phyloP scores from a whole-genome alignment of 805 yeast species.

The Priceomyces castillae region DNA sequence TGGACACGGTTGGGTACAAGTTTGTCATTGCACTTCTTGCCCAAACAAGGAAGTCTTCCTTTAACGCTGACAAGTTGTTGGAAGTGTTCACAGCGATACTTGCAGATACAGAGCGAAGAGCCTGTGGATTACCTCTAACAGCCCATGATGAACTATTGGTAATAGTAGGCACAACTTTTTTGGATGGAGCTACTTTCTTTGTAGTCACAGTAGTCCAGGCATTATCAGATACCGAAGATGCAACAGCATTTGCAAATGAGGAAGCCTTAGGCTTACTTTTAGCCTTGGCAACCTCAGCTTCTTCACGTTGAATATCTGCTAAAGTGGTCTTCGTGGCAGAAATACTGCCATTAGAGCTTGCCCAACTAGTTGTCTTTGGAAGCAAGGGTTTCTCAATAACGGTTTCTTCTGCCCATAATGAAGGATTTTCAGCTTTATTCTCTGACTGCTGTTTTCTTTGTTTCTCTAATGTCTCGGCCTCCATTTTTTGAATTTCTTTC shows the following conservation, averaged over 20 bases:
- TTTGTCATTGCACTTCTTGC: slow-evolving; percentile 63
- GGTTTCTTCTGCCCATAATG: slow-evolving; percentile 22
- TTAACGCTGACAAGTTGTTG: slow-evolving; percentile 23
- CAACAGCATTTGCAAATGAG: slow-evolving; percentile 34
- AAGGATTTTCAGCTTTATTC: slow-evolving; percentile 23
- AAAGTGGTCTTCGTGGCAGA: slow-evolving; percentile 47
- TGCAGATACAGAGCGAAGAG: slow-evolving; percentile 37
- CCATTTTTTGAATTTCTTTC: slow-evolving; percentile 51
- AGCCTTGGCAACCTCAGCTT: slow-evolving; percentile 38
- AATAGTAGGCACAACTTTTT: slow-evolving; percentile 14
- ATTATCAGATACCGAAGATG: slow-evolving; percentile 27
- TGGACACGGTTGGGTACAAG: slow-evolving; percentile 71
- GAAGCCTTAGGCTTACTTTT: slow-evolving; percentile 16
- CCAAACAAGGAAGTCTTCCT: slow-evolving; percentile 69
- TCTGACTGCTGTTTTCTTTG: slow-evolving; percentile 39
- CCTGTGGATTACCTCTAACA: slow-evolving; percentile 31
- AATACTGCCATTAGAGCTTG: slow-evolving; percentile 16
- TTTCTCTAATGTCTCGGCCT: slow-evolving; percentile 41
- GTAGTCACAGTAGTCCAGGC: slow-evolving; percentile 47
- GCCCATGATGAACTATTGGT: slow-evolving; percentile 18
- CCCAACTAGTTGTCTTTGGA: slow-evolving; percentile 48
- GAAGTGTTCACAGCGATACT: slow-evolving; percentile 24
- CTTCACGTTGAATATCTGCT: slow-evolving; percentile 63
- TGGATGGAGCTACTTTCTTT: slow-evolving; percentile 33
- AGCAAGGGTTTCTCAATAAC: slow-evolving; percentile 23